Percentiles rank a stretch among this genome's conserved stretches.
Conservation (phyloP, 2,329 filamentous ascomycete species). For the Penicillium sclerotiorum region DNA sequence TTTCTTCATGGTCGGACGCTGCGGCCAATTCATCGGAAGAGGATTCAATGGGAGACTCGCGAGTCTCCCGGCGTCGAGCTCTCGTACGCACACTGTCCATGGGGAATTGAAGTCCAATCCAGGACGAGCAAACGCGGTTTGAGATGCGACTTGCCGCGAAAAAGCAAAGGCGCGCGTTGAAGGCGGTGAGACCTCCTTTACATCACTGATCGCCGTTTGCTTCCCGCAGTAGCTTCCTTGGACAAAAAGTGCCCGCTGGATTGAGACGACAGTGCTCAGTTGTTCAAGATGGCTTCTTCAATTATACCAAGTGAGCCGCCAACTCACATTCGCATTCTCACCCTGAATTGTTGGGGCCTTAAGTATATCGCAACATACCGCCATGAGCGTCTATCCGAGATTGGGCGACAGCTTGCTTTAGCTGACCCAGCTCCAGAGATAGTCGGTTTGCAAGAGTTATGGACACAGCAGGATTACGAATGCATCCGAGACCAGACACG, state of each 20-base stretch:
- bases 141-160: constrained; percentile 6
- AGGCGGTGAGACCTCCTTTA: constrained; percentile 10
- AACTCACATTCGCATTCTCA: constrained; percentile 73
- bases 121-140: constrained; percentile 8
- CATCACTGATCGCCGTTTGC: constrained; percentile 11
- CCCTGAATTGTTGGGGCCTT: constrained; percentile 96
- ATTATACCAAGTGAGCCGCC: constrained; percentile 40
- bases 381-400: constrained; percentile 75
- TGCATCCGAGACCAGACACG: constrained; percentile 73
- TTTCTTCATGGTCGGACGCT: constrained; percentile 38
- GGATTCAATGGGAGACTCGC: constrained; percentile 34
- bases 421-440: constrained; percentile 73
- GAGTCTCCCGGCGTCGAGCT: constrained; percentile 34
- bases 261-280: background rate
- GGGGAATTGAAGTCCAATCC: constrained; percentile 3
- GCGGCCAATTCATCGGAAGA: constrained; percentile 46
- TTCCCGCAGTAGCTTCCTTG: background rate
- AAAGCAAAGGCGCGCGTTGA: constrained; percentile 11
- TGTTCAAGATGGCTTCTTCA: constrained; percentile 19
- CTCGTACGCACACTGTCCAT: constrained; percentile 33
- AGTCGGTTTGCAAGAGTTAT: constrained; percentile 94
- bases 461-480: constrained; percentile 81
- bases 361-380: constrained; percentile 82
- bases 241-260: no score
- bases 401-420: constrained; percentile 75